Conservation (phyloP, 768 basidiomycete genomes). For the Tulasnella sp. region DNA sequence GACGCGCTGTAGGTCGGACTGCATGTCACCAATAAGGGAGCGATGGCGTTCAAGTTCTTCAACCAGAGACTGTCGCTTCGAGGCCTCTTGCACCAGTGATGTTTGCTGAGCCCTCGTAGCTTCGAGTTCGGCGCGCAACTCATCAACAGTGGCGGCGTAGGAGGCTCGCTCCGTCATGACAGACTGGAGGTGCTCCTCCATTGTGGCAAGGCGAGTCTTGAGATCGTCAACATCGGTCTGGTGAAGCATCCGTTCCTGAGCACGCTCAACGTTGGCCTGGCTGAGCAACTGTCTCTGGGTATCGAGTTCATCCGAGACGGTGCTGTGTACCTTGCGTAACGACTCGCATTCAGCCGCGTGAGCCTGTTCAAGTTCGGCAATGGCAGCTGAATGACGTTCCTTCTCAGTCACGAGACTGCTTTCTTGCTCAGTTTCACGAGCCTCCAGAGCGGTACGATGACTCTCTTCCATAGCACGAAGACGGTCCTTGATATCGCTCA, state of each 20-base stretch:
- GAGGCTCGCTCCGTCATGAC: slow-evolving; percentile 33
- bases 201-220: slow-evolving; percentile 31
- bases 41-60: slow-evolving; percentile 69
- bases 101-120: slow-evolving; percentile 46
- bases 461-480: slow-evolving; percentile 31
- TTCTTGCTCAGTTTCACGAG: slow-evolving; percentile 27
- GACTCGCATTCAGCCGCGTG: slow-evolving; percentile 39
- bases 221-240: slow-evolving; percentile 42
- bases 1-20: slow-evolving; percentile 61
- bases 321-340: slow-evolving; percentile 28
- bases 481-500: slow-evolving; percentile 32
- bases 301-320: slow-evolving; percentile 14
- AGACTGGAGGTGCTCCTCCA: slow-evolving; percentile 40
- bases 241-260: slow-evolving; percentile 25
- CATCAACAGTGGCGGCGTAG: slow-evolving; percentile 33
- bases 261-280: slow-evolving; percentile 30
- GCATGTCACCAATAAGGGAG: slow-evolving; percentile 59
- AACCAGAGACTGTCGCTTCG: slow-evolving; percentile 59
- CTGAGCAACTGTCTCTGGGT: slow-evolving; percentile 32
- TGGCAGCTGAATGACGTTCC: slow-evolving; percentile 31
- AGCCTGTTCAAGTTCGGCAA: slow-evolving; percentile 40
- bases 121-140: slow-evolving; percentile 47
- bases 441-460: slow-evolving; percentile 31
- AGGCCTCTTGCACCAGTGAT: slow-evolving; percentile 54
- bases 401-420: slow-evolving; percentile 36